Conservation (phyloP, 2,329 filamentous ascomycete genomes). For the Ustulina deusta region DNA sequence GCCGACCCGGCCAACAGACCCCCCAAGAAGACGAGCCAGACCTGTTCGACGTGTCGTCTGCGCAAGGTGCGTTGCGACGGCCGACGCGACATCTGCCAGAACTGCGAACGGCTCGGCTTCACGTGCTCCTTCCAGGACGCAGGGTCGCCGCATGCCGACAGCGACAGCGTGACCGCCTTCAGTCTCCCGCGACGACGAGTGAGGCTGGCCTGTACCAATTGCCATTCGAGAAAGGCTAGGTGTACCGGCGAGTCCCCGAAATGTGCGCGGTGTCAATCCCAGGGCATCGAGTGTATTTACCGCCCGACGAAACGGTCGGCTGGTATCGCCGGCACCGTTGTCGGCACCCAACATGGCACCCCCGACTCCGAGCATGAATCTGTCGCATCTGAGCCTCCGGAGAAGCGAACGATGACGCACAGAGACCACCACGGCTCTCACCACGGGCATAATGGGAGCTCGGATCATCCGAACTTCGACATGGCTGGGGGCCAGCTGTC, state of each 20-base stretch:
- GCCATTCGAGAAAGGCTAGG: constrained; percentile 68
- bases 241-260: constrained; percentile 69
- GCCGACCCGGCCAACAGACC: constrained; percentile 51
- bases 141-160: constrained; percentile 51
- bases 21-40: constrained; percentile 54
- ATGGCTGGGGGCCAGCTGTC: constrained; percentile 36
- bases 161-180: constrained; percentile 54
- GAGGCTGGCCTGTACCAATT: constrained; percentile 68
- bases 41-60: constrained; percentile 66
- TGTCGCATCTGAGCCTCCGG: constrained; percentile 51
- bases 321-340: constrained; percentile 42
- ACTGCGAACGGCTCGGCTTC: constrained; percentile 69
- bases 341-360: constrained; percentile 43
- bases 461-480: constrained; percentile 44
- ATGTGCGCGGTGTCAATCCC: constrained; percentile 64
- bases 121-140: constrained; percentile 67
- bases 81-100: constrained; percentile 65
- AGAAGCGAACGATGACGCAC: constrained; percentile 49
- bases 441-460: constrained; percentile 47
- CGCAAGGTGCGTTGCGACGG: constrained; percentile 71
- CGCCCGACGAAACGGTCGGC: constrained; percentile 54
- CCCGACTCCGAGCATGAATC: constrained; percentile 52
- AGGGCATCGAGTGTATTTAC: constrained; percentile 68
- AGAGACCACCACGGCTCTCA: constrained; percentile 51
- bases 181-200: constrained; percentile 66